A percentile compares a stretch with the other conserved stretches of the same genome.
Conservation (phyloP, 208 protist species). For the Naegleria fowleri region DNA sequence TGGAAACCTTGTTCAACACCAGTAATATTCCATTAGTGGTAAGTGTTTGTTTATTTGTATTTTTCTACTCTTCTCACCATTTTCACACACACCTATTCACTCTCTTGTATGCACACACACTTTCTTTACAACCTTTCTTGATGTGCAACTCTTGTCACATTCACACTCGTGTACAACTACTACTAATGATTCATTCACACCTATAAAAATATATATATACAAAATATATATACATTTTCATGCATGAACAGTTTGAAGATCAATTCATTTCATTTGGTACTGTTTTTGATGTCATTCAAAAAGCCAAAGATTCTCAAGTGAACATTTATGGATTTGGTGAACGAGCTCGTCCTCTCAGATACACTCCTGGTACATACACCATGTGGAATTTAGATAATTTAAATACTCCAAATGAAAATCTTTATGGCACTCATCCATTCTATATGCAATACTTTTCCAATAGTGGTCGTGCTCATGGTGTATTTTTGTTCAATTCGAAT, state of each 20-base stretch:
- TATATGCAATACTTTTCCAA: neutral
- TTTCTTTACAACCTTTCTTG: no score
- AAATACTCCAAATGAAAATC: neutral
- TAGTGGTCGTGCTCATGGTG: slow-evolving; percentile 27
- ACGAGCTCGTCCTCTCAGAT: neutral
- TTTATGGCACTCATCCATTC: slow-evolving; percentile 16
- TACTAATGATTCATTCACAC: no score
- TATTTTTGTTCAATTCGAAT: slow-evolving; percentile 68
- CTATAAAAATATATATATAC: no score
- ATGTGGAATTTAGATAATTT: slow-evolving; percentile 1
- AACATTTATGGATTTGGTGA: slow-evolving; percentile 24
- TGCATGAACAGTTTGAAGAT: neutral
- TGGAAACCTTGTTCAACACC: neutral
- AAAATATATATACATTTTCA: no score
- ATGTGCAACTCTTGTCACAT: no score
- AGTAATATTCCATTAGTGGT: neutral
- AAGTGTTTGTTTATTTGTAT: no score
- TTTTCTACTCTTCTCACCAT: no score
- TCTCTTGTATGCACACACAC: no score
- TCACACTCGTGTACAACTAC: no score
- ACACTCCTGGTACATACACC: neutral
- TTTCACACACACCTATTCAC: no score
- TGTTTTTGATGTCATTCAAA: neutral
- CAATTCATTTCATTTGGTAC: slow-evolving; percentile 19
- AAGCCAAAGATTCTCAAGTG: neutral